phyloP scores from a whole-genome alignment of 169 alveolate genomes.

The Babesia gibsoni region DNA sequence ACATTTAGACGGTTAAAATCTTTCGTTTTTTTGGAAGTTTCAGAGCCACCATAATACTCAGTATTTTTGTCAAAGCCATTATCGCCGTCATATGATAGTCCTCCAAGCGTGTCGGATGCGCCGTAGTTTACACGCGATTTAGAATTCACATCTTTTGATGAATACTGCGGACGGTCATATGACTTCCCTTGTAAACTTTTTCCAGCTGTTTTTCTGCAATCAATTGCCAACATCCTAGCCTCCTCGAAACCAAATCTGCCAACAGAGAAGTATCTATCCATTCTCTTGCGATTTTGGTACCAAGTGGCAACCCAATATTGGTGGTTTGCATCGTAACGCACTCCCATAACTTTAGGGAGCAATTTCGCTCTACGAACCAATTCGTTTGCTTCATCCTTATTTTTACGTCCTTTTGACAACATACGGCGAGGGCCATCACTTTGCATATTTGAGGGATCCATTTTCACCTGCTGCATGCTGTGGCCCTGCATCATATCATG shows the following conservation, averaged over 20 bases:
- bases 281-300: slow-evolving; percentile 73
- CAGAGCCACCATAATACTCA: slow-evolving; percentile 58
- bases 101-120: background rate
- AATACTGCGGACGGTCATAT: slow-evolving; percentile 56
- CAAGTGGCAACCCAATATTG: slow-evolving; percentile 78
- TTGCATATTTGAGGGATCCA: slow-evolving; percentile 22
- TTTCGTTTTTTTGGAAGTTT: slow-evolving; percentile 54
- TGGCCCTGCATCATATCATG: slow-evolving; percentile 47
- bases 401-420: slow-evolving; percentile 58
- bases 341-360: slow-evolving; percentile 77
- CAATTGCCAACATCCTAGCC: slow-evolving; percentile 74
- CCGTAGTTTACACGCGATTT: slow-evolving; percentile 37
- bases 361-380: slow-evolving; percentile 65
- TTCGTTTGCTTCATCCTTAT: slow-evolving; percentile 67
- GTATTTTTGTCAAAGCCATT: slow-evolving; percentile 22
- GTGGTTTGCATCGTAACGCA: slow-evolving; percentile 76
- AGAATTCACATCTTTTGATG: slow-evolving; percentile 21
- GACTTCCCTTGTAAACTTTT: slow-evolving; percentile 64
- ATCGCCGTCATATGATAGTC: slow-evolving; percentile 3
- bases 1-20: slow-evolving; percentile 69
- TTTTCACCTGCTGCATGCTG: slow-evolving; percentile 19
- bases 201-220: slow-evolving; percentile 69
- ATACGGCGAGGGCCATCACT: slow-evolving; percentile 52
- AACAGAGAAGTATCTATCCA: slow-evolving; percentile 74
- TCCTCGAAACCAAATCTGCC: slow-evolving; percentile 77